Evolutionary conservation across 1,284 basidiomycete genomes (phyloP), one percentile per base, ranked within the genome.

Genomic region (Pascua sp.): DNA sequence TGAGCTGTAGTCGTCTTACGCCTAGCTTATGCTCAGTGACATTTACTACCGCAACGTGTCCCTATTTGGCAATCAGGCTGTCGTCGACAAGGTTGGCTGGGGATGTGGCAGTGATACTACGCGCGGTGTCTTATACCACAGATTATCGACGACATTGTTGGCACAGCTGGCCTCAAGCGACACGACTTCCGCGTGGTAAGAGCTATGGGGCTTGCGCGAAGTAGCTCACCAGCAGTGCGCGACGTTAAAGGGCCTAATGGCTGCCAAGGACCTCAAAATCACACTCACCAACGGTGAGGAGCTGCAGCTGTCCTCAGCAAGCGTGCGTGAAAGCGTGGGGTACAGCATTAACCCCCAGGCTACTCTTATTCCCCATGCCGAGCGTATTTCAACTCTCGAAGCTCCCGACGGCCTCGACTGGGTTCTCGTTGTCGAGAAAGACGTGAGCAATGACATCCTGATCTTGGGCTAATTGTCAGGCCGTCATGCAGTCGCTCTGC

Each of bases 361-460:
- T 1, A 80, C 82, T 0, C 79, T 94, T 32, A 89, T 95, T 56
- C 91, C 91, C 2, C 81, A 82, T 0, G 81, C 82, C 18, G 88
- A 90, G 68, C 83, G 86, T 46, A 87, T 95, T 43, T 72, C 79
- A 9, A 77, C 78, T 0, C 82, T 92, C 58, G 77, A 82, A 17
- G 68, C 87, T 0, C 71, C 79, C 0, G 75, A 81, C 8, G 75
- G 80, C 43, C 67, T 91, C 7, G 65, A 80, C 0, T 96, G 90
- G 88, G 82, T 95, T 5, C 80, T 96, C 15, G 79, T 96, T 0
- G 83, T 96, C 11, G 93, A 97, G 75, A 97, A 97, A 78, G 93
- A 97, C 78, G 92, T 88, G 43, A 42, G 24, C 24, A 32, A 43
- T 44, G 15, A 1, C 5, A 16, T 5, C 9, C 3, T 8, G 2